Base-by-base conservation (phyloP, 2,329 filamentous ascomycete genomes). In the Capronia americana region DNA sequence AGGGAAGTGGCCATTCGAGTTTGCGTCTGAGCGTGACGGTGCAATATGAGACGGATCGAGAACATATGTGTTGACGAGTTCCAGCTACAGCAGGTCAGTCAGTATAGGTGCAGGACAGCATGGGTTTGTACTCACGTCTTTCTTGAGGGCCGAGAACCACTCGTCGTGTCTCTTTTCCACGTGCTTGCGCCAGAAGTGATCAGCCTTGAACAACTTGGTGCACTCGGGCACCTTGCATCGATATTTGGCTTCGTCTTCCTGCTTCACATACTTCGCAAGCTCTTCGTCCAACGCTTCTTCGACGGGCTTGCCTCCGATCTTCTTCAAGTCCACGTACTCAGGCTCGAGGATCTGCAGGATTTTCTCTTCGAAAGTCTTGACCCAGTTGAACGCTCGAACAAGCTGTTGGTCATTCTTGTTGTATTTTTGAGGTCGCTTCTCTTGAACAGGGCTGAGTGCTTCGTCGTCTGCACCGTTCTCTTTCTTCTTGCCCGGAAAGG, bases 291-390 rank as follows among this genome's bases (percentile, higher is more conserved):
- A 75, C 1, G 92, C 93, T 70, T 97, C 93, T 3, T 97, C 92
- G 0, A 92, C 82, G 1, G 91, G 87, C 76, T 92, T 93, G 20
- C 95, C 95, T 57, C 96, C 95, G 28, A 98, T 86, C 80, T 97
- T 98, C 77, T 89, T 89, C 50, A 98, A 83, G 75, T 98, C 93
- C 26, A 91, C 91, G 57, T 89, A 88, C 62, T 95, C 92, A 0
- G 95, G 95, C 71, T 98, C 94, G 14, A 99, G 84, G 55, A 98
- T 91, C 77, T 97, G 93, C 76, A 92, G 83, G 59, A 99, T 86
- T 81, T 99, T 99, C 75, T 99, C 95, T 76, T 99, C 95, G 74
- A 97, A 99, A 0, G 95, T 98, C 82, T 91, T 96, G 67, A 99
- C 96, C 95, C 96, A 99, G 75, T 98, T 99, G 81, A 93, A 98